Evolutionary conservation across 2,329 filamentous ascomycete species (phyloP), one percentile per base, ranked within the genome.

Genomic region (Xylaria sp.): DNA sequence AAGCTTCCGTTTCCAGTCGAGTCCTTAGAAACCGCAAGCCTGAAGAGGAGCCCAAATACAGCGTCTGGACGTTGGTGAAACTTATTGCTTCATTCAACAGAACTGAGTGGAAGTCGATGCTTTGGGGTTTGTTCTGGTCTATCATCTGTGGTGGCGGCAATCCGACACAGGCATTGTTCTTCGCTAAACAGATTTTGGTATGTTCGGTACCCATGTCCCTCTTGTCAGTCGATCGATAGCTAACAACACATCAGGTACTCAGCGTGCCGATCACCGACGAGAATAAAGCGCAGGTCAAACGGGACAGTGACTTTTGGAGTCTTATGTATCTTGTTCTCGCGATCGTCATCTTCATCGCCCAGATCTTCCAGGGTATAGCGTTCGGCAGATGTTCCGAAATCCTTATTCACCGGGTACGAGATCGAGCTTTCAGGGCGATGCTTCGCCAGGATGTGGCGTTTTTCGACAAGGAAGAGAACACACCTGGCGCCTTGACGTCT

Each of bases 381-480:
- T 94, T 98, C 73, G 94, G 93, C 20, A 90, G 89, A 75, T 94
- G 93, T 81, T 96, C 93, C n/a, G 93, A 97, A 81, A 87, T 89
- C 46, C 86, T 98, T 28, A 87, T 97, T 63, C 92, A 93, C 77
- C 90, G 93, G 23, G 93, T 95, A 1, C 89, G 96, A 73, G 90
- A 96, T 78, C 85, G 85, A 65, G 92, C 94, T 7, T 97, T 99
- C 83, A 87, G 94, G 36, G 86, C 91, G 28, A 93, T 98, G 83
- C 88, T 98, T 60, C 92, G 94, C 71, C 95, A 98, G 80, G 96
- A 98, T 70, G 94, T 98, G 66, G 84, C 89, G 32, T 98, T 94
- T 80, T 99, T 97, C 74, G 96, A 98, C 79, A 86, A 85, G 52
- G 93, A 97, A 70, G 91, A 96, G 78, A 97, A 98, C 78, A 94